Conservation (phyloP, 345 rosid genomes). For the Tarenaya hassleriana region DNA sequence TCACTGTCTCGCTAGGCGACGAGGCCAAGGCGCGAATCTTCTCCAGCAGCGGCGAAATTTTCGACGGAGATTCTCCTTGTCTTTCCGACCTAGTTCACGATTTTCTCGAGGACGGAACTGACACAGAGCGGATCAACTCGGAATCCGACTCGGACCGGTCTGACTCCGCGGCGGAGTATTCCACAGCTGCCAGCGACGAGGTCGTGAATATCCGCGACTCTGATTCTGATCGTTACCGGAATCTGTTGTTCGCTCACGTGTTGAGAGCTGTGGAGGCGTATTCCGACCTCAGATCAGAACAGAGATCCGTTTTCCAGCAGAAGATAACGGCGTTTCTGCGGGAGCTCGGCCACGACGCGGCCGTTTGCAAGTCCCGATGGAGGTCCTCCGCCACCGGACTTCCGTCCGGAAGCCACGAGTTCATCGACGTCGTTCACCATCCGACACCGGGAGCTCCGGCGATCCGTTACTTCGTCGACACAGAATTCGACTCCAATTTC, state of each 20-base stretch:
- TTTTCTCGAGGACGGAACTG: slow-evolving; percentile 44
- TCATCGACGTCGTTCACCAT: slow-evolving; percentile 54
- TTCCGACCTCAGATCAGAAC: slow-evolving; percentile 25
- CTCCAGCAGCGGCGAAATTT: slow-evolving; percentile 49
- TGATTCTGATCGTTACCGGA: slow-evolving; percentile 38
- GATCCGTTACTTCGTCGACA: slow-evolving; percentile 56
- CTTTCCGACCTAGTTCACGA: slow-evolving; percentile 66
- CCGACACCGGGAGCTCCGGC: slow-evolving; percentile 9
- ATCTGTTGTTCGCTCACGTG: slow-evolving; percentile 39
- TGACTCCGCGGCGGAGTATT: slow-evolving; percentile 26
- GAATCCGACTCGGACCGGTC: slow-evolving; percentile 42
- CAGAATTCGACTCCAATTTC: slow-evolving; percentile 67
- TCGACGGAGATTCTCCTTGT: slow-evolving; percentile 51
- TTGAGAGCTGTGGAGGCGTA: slow-evolving; percentile 39
- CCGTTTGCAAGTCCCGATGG: slow-evolving; percentile 75
- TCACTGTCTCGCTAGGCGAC: slow-evolving; percentile 49
- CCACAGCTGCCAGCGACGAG: slow-evolving; percentile 29
- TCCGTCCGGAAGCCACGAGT: slow-evolving; percentile 60
- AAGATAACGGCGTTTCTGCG: slow-evolving; percentile 49
- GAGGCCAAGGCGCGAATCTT: slow-evolving; percentile 60
- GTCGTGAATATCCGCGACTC: slow-evolving; percentile 11
- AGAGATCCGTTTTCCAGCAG: slow-evolving; percentile 36
- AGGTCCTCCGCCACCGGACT: slow-evolving; percentile 46
- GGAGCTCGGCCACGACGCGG: slow-evolving; percentile 71
- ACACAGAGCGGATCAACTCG: background rate